A percentile compares a stretch with the other conserved stretches of the same genome.
phyloP scores from a whole-genome alignment of 305 asterid genomes.

The Fraxinus angustifolia region DNA sequence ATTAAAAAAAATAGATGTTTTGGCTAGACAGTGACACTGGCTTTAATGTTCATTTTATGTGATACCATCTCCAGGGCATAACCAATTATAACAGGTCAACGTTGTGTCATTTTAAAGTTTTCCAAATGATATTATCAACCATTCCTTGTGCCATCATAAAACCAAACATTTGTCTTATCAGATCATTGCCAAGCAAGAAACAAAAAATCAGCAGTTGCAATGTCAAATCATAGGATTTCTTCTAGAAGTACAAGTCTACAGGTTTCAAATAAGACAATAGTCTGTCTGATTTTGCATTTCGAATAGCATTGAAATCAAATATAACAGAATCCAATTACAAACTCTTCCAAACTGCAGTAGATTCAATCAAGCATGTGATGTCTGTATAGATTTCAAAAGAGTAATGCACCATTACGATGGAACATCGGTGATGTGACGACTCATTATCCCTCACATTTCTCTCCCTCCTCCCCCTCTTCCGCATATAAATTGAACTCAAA shows the following conservation, averaged over 20 bases:
- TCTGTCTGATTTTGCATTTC: neutral
- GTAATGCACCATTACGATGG: neutral
- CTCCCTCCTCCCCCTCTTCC: neutral
- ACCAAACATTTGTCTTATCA: neutral
- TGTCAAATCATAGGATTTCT: neutral
- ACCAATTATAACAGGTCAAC: neutral
- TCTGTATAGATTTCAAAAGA: neutral
- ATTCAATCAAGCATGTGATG: neutral
- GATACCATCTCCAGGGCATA: neutral
- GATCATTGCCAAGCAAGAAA: neutral
- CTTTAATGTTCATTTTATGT: neutral
- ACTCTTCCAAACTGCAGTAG: neutral
- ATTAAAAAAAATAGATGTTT: neutral
- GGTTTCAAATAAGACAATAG: neutral
- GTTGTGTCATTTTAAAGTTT: neutral
- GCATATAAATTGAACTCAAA: too few species aligned
- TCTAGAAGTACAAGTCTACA: neutral
- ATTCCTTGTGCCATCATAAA: neutral
- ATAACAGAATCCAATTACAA: constrained; percentile 5
- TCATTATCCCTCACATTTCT: neutral
- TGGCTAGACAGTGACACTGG: neutral
- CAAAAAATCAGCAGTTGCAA: neutral
- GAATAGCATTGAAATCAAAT: neutral
- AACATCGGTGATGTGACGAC: neutral
- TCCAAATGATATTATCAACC: neutral